These are phyloP conservation scores for Chytriomyces sp. DNA, from an alignment of 192 early-diverging fungal species.

Conservation along the genomic window DNA sequence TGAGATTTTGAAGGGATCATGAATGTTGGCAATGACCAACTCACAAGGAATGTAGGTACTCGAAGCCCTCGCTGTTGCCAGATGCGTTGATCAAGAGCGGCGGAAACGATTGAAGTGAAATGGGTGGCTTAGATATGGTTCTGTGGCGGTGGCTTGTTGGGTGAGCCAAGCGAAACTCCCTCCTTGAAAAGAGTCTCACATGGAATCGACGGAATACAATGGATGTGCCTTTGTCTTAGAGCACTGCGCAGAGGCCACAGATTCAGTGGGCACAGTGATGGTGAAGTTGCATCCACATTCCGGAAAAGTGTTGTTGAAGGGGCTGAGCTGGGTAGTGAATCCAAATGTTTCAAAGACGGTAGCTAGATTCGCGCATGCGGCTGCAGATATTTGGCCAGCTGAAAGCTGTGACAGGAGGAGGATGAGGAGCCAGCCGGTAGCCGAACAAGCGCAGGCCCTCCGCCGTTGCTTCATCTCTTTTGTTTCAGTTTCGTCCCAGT, in stretches of 20 bases:
- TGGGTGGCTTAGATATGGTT: conserved; percentile 1
- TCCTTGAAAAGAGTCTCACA: background rate
- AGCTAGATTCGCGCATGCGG: background rate
- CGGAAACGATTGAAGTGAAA: background rate
- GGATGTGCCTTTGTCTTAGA: background rate
- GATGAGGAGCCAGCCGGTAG: background rate
- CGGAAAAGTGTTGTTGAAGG: background rate
- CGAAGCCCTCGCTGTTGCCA: background rate
- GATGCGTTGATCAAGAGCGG: background rate
- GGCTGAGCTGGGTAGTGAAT: background rate
- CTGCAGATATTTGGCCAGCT: background rate
- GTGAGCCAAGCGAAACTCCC: background rate
- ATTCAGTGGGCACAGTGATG: background rate
- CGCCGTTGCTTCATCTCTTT: background rate
- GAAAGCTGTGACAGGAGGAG: background rate
- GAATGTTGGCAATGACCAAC: background rate
- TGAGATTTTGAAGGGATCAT: background rate
- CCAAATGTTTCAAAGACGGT: background rate
- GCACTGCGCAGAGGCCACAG: background rate
- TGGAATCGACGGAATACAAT: background rate
- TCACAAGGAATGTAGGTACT: background rate
- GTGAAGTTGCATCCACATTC: background rate
- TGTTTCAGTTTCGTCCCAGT: background rate
- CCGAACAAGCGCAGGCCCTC: background rate
- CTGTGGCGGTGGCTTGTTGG: background rate